Evolutionary conservation across 2,329 filamentous ascomycete species (phyloP).

Genomic region (Phoma sp.): DNA sequence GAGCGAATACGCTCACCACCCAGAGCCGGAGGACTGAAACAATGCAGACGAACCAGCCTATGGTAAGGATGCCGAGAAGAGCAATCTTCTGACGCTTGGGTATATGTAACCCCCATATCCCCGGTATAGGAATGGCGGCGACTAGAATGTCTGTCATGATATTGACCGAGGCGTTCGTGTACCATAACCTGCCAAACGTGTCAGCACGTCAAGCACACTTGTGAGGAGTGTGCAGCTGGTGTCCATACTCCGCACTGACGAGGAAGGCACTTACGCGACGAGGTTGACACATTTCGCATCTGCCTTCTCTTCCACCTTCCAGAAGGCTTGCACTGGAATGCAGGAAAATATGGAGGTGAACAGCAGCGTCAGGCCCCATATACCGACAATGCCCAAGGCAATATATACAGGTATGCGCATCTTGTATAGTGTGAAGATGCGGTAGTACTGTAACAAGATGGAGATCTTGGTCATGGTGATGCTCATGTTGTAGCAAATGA

Average conservation of each 20-base stretch:
- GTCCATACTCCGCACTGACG: neutral
- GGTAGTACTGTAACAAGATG: slow-evolving; percentile 37
- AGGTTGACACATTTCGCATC: slow-evolving; percentile 12
- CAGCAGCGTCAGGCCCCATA: slow-evolving; percentile 20
- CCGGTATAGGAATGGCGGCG: slow-evolving; percentile 30
- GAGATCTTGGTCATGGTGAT: slow-evolving; percentile 36
- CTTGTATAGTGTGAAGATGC: slow-evolving; percentile 33
- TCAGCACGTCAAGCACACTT: neutral
- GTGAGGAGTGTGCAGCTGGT: too few relatives aligned
- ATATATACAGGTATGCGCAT: slow-evolving; percentile 34
- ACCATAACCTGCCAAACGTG: slow-evolving; percentile 16
- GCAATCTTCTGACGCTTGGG: slow-evolving; percentile 29
- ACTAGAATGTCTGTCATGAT: slow-evolving; percentile 36
- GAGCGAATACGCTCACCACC: slow-evolving; percentile 20
- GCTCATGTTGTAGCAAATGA: slow-evolving; percentile 31
- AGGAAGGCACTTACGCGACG: slow-evolving; percentile 1
- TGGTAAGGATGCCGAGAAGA: slow-evolving; percentile 30
- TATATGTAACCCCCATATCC: slow-evolving; percentile 35
- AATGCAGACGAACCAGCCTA: slow-evolving; percentile 44
- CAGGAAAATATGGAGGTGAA: slow-evolving; percentile 30
- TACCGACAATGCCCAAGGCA: slow-evolving; percentile 27
- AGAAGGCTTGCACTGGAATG: slow-evolving; percentile 31
- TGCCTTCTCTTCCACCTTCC: slow-evolving; percentile 15
- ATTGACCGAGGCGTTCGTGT: slow-evolving; percentile 30
- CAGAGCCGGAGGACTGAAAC: slow-evolving; percentile 39